A percentile compares a stretch with the other conserved stretches of the same genome.
phyloP scores from a whole-genome alignment of 2,329 filamentous ascomycete genomes.

The Fusarium brachygibbosum region DNA sequence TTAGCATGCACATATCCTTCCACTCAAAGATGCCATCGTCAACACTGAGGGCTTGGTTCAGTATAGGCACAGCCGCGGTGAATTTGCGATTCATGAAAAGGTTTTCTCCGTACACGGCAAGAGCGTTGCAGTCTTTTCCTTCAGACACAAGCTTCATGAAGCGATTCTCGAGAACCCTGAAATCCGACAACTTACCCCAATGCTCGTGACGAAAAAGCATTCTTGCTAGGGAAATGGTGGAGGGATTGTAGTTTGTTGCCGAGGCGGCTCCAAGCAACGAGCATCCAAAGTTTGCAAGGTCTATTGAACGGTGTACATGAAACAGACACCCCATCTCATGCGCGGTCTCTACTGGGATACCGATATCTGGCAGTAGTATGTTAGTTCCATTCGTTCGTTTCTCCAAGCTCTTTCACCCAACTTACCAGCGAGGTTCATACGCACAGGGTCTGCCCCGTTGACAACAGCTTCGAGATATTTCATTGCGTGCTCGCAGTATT shows the following conservation, averaged over 20 bases:
- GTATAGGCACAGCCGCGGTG: conserved; percentile 37
- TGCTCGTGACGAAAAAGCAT: conserved; percentile 38
- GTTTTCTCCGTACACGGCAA: conserved; percentile 53
- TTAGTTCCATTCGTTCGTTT: conserved; percentile 19
- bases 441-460: conserved; percentile 40
- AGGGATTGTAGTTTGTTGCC: conserved; percentile 48
- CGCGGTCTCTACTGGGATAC: conserved; percentile 36
- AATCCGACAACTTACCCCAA: conserved; percentile 38
- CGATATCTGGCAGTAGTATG: conserved; percentile 28
- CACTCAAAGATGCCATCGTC: conserved; percentile 46
- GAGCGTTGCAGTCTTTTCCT: conserved; percentile 54
- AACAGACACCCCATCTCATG: conserved; percentile 52
- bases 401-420: not conserved
- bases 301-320: conserved; percentile 22
- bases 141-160: conserved; percentile 51
- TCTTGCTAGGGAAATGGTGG: conserved; percentile 51
- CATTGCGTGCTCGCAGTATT: conserved; percentile 46
- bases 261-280: conserved; percentile 53
- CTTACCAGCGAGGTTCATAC: conserved; percentile 46
- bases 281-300: not conserved
- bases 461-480: conserved; percentile 43
- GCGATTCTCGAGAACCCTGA: conserved; percentile 44
- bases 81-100: conserved; percentile 47
- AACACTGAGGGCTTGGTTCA: conserved; percentile 47
- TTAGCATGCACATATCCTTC: conserved; percentile 46